Conservation (phyloP, 495 filamentous ascomycete genomes). For the Lophium mytilinum region DNA sequence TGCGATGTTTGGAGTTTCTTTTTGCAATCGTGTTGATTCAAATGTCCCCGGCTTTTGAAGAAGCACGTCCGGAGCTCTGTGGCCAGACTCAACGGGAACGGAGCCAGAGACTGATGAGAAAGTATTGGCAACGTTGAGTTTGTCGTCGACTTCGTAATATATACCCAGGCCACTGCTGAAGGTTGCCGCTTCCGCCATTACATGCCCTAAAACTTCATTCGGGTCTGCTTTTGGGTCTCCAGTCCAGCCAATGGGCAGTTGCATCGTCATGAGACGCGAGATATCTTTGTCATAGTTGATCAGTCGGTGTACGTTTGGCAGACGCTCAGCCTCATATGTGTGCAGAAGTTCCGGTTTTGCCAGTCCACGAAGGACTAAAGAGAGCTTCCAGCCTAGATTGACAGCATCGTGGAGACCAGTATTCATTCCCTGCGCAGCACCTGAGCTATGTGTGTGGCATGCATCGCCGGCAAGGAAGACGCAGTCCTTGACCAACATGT, state of each 20-base stretch:
- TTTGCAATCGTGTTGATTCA: slow-evolving; percentile 36
- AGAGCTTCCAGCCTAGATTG: slow-evolving; percentile 47
- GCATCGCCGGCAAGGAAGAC: slow-evolving; percentile 47
- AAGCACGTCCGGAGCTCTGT: slow-evolving; percentile 37
- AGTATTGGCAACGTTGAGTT: slow-evolving; percentile 28
- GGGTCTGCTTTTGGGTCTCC: slow-evolving; percentile 38
- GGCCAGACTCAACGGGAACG: slow-evolving; percentile 25
- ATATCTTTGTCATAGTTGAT: slow-evolving; percentile 44
- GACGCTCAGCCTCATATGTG: slow-evolving; percentile 39
- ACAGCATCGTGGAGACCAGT: slow-evolving; percentile 46
- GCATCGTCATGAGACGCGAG: slow-evolving; percentile 32
- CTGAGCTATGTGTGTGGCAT: slow-evolving; percentile 43
- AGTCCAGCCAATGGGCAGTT: slow-evolving; percentile 36
- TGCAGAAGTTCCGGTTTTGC: slow-evolving; percentile 33
- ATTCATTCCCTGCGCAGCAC: slow-evolving; percentile 48
- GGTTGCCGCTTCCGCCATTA: slow-evolving; percentile 36
- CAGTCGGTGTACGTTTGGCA: slow-evolving; percentile 34
- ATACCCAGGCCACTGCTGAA: slow-evolving; percentile 42
- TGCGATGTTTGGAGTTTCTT: slow-evolving; percentile 34
- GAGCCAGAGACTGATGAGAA: slow-evolving; percentile 2
- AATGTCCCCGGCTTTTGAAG: slow-evolving; percentile 38
- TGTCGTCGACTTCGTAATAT: slow-evolving; percentile 30
- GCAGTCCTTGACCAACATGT: slow-evolving; percentile 35
- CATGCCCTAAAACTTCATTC: slow-evolving; percentile 36
- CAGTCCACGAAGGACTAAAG: slow-evolving; percentile 34